Evolutionary conservation across 805 yeast species (phyloP).

Genomic region (Kluyveromyces siamensis): DNA sequence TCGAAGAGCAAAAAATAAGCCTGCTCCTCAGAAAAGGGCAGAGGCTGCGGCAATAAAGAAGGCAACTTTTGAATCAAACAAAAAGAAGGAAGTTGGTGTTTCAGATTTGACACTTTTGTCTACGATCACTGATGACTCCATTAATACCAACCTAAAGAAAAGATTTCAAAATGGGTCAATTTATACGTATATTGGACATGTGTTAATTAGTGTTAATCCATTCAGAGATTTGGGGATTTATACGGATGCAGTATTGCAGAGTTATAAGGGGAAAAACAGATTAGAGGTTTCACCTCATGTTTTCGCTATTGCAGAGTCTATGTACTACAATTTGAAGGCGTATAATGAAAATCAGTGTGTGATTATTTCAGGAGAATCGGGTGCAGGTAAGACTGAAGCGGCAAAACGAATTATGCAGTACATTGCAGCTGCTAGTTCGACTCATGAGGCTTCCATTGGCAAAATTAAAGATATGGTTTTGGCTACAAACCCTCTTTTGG

Average conservation of each 20-base stretch:
- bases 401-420: conserved; percentile 98
- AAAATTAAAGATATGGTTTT: conserved; percentile 94
- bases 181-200: conserved; percentile 91
- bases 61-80: conserved; percentile 80
- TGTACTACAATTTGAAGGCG: conserved; percentile 92
- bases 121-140: conserved; percentile 82
- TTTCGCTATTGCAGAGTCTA: conserved; percentile 92
- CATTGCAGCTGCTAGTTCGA: conserved; percentile 72
- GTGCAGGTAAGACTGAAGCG: conserved; percentile 98
- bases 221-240: conserved; percentile 94
- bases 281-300: conserved; percentile 98
- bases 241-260: conserved; percentile 63
- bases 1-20: conserved; percentile 55
- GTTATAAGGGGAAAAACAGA: conserved; percentile 86
- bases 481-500: conserved; percentile 97
- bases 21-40: conserved; percentile 45
- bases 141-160: conserved; percentile 83
- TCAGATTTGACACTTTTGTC: conserved; percentile 86
- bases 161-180: conserved; percentile 84
- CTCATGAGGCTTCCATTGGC: conserved; percentile 61
- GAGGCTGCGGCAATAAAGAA: conserved; percentile 48
- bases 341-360: conserved; percentile 95
- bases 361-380: conserved; percentile 94
- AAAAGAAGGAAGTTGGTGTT: conserved; percentile 97
- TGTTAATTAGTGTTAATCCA: conserved; percentile 91